Evolutionary conservation across 768 basidiomycete species (phyloP).

Genomic region (Tricholoma bakamatsutake): DNA sequence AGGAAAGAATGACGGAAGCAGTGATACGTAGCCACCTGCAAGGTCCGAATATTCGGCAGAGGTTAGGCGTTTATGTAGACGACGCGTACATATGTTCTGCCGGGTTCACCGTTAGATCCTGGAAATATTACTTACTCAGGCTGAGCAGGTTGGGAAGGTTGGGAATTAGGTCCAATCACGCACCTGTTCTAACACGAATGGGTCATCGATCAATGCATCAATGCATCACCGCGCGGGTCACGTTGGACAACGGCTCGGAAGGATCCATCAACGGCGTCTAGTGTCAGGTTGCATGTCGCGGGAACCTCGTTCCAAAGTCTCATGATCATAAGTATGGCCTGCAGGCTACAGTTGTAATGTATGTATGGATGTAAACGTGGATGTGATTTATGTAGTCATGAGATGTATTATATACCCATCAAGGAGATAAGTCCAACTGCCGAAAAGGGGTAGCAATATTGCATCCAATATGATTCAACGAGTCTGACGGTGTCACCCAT

Average conservation of each 20-base stretch:
- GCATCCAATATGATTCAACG: slow-evolving; percentile 33
- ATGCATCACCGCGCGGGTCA: neutral
- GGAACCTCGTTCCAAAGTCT: neutral
- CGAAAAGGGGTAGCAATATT: slow-evolving; percentile 48
- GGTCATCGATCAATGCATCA: neutral
- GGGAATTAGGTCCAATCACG: neutral
- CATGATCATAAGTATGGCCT: neutral
- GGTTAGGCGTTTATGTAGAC: neutral
- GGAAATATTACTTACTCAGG: neutral
- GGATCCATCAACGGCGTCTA: neutral
- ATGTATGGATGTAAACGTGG: neutral
- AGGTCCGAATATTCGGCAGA: neutral
- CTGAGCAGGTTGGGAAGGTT: neutral
- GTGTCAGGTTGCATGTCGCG: neutral
- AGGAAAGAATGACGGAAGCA: slow-evolving; percentile 1
- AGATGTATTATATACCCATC: neutral
- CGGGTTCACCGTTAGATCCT: neutral
- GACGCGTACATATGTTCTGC: neutral
- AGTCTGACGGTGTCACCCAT: no score
- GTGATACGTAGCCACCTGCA: neutral
- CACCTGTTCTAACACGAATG: neutral
- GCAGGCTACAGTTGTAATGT: no score
- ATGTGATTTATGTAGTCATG: neutral
- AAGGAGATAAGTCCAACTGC: slow-evolving; percentile 22
- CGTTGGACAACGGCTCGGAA: neutral